Percentiles rank a stretch among this genome's conserved stretches.
phyloP scores from a whole-genome alignment of 1,139 yeast species.

The Candida sojae region DNA sequence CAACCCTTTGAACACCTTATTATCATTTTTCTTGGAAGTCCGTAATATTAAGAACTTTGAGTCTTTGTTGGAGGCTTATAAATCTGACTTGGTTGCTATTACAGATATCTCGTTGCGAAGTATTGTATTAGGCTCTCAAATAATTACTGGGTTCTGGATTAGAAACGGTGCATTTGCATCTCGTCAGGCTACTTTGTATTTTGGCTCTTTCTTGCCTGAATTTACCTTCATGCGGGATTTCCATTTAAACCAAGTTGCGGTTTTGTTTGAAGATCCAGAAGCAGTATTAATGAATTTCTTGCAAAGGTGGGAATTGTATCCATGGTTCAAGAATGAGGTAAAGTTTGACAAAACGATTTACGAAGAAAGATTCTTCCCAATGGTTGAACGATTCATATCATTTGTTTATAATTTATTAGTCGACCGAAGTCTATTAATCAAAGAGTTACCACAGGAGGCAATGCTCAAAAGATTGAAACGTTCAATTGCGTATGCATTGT shows the following conservation, averaged over 20 bases:
- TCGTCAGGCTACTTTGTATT: conserved; percentile 44
- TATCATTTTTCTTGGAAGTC: conserved; percentile 42
- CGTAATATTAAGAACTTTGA: conserved; percentile 26
- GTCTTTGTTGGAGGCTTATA: conserved; percentile 17
- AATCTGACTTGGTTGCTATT: conserved; percentile 37
- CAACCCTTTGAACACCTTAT: conserved; percentile 59
- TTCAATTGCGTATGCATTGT: conserved; percentile 47
- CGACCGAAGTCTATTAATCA: conserved; percentile 51
- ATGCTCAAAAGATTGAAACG: conserved; percentile 28
- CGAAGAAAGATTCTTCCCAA: conserved; percentile 55
- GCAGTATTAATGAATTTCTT: conserved; percentile 48
- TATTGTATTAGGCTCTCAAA: conserved; percentile 70
- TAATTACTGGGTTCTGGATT: conserved; percentile 84
- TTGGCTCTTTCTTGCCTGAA: conserved; percentile 37
- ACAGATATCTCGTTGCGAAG: conserved; percentile 62
- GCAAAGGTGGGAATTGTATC: conserved; percentile 61
- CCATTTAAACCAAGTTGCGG: conserved; percentile 57
- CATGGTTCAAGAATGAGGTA: conserved; percentile 50
- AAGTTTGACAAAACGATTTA: conserved; percentile 46
- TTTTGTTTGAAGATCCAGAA: conserved; percentile 46
- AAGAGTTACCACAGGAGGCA: conserved; percentile 23
- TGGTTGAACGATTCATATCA: conserved; percentile 54
- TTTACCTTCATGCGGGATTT: conserved; percentile 47
- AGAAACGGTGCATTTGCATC: conserved; percentile 69
- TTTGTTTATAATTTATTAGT: conserved; percentile 59